Evolutionary conservation across 208 protist genomes (phyloP), one percentile per base, ranked within the genome.

Genomic region (Leptomonas pyrrhocoris): DNA sequence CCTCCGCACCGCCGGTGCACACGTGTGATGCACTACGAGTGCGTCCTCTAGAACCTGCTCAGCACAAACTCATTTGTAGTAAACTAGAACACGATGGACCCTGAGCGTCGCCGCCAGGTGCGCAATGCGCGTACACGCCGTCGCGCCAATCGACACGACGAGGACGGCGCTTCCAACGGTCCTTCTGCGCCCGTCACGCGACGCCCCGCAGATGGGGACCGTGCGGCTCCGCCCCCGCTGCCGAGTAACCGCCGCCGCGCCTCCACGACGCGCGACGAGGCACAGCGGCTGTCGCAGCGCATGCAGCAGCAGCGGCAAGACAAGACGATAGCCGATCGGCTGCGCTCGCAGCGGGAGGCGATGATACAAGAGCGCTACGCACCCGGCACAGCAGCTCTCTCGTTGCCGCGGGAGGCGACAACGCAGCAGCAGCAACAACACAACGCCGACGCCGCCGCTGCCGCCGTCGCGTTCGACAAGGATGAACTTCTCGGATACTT

Each of bases 321-420:
- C 21, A 68, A 83, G 57, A 61, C 30, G 21, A 54, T 38, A 12
- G 67, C 60, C 25, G 63, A 76, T 31, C 62, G 79, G 60, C 50
- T 77, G 5, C 67, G 78, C 12, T 81, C 84, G 23, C 74, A 76
- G 72, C 83, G 84, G 0, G 84, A 92, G 77, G 60, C 62, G 19
- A 40, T 58, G 25, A 85, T 95, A 9, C 85, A 75, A 30, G 34
- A 68, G 34, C 80, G 68, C 42, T 94, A 94, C 79, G 84, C 86
- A 3, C 80, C 84, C 9, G 70, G 54, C 36, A 73, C 48, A 42
- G 36, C 36, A 21, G n/a, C 48, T 16, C 60, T 42, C 9, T 60
- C 27, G 43, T 54, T 54, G 40, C 60, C 21, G 31, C 53, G 36
- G 21, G 27, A 16, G 38, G 45, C 38, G 12, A 56, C 58, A 51